Evolutionary conservation across 78 protist species (phyloP).

Genomic region (Isochrysis galbana): DNA sequence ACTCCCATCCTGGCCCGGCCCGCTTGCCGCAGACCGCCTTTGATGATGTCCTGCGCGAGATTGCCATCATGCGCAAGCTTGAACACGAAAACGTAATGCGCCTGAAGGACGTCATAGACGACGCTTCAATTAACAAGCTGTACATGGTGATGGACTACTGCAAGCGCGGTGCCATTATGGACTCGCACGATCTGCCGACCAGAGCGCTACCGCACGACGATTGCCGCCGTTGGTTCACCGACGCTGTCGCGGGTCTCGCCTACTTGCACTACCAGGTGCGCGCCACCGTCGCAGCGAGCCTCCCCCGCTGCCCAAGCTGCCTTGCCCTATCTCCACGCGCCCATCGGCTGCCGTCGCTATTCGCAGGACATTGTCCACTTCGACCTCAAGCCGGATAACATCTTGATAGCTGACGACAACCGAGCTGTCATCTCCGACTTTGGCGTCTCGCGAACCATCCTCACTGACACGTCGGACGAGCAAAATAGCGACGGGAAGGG

Average conservation of each 20-base stretch:
- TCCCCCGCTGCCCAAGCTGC: too few species aligned
- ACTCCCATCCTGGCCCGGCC: too few species aligned
- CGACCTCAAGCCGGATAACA: conserved; percentile 33
- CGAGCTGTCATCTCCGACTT: not conserved
- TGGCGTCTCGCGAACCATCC: not conserved
- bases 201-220: not conserved
- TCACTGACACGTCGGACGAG: not conserved
- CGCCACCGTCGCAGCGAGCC: too few species aligned
- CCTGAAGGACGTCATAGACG: conserved; percentile 10
- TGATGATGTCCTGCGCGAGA: conserved; percentile 25
- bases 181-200: not conserved
- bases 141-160: not conserved
- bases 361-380: not conserved
- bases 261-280: conserved; percentile 25
- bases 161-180: not conserved
- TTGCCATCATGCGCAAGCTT: not conserved
- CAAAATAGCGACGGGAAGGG: not conserved
- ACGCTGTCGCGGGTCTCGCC: not conserved
- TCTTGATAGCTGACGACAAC: not conserved
- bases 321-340: not conserved
- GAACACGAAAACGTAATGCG: not conserved
- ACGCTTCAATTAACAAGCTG: not conserved
- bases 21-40: not conserved
- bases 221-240: not conserved
- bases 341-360: not conserved